Percentiles rank a stretch among this genome's conserved stretches.
Conservation (phyloP, 495 filamentous ascomycete genomes). For the Neurospora africana region DNA sequence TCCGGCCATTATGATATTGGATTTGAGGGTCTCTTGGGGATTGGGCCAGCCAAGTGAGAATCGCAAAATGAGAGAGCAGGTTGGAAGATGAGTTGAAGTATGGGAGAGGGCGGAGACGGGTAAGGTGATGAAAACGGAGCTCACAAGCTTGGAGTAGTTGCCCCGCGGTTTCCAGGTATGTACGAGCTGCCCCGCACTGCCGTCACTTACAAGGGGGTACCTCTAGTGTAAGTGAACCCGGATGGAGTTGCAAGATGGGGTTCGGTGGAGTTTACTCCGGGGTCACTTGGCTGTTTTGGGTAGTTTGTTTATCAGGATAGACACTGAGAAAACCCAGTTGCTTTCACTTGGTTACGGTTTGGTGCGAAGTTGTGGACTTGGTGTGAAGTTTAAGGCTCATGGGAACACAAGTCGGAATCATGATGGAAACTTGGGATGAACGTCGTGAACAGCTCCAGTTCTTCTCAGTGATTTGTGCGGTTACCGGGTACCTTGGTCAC, state of each 20-base stretch:
- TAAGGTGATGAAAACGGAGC: not conserved
- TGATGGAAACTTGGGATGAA: not conserved
- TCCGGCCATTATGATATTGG: slow-evolving; percentile 37
- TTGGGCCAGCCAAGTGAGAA: not conserved
- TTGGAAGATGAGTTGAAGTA: not conserved
- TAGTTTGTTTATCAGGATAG: not conserved
- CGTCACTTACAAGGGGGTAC: not conserved
- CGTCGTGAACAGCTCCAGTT: not conserved
- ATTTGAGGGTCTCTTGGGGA: not conserved
- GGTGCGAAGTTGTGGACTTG: not conserved
- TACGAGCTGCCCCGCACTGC: not conserved
- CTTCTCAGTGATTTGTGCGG: not conserved
- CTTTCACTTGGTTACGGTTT: not conserved
- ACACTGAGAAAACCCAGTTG: not conserved
- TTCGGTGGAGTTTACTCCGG: not conserved
- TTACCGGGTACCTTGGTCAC: not conserved
- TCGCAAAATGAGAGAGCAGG: not conserved
- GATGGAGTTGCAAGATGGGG: not conserved
- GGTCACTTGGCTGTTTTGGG: not conserved
- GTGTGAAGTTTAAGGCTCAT: not conserved
- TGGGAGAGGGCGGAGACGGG: not conserved
- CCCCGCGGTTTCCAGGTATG: not conserved
- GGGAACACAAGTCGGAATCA: not conserved
- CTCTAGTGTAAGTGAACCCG: not conserved
- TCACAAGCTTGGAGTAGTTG: not conserved